phyloP scores from a whole-genome alignment of 768 basidiomycete genomes.

The Russula brevipes region DNA sequence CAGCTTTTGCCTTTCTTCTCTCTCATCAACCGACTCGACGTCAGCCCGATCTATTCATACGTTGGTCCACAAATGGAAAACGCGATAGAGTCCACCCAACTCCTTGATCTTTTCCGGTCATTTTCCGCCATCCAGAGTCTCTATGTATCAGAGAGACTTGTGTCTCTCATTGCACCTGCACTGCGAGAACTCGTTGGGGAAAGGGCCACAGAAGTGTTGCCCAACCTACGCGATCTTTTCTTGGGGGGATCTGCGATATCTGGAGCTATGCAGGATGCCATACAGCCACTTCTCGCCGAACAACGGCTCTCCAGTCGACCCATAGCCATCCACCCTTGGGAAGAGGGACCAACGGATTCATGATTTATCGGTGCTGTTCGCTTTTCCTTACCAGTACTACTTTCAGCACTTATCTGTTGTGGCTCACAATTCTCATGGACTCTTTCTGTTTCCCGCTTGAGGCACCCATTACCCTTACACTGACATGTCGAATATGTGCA shows the following conservation, averaged over 20 bases:
- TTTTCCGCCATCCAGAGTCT: neutral
- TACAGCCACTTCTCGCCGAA: neutral
- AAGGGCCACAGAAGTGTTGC: neutral
- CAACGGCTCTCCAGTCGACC: neutral
- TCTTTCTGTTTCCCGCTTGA: no score
- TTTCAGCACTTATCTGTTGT: no score
- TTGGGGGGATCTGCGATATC: neutral
- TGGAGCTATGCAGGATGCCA: neutral
- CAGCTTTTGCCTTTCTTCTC: neutral
- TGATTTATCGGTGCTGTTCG: no score
- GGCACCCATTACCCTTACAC: no score
- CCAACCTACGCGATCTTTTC: neutral
- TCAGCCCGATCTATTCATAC: neutral
- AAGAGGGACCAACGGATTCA: neutral
- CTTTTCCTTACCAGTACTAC: no score
- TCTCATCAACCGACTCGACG: neutral
- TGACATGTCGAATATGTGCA: no score
- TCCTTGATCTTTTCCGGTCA: neutral
- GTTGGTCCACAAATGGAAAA: neutral
- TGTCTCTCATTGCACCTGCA: neutral
- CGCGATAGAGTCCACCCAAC: neutral
- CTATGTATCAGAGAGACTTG: neutral
- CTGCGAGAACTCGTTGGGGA: neutral
- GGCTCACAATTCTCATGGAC: no score
- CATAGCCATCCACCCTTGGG: neutral